A percentile compares a stretch with the other conserved stretches of the same genome.
These are phyloP conservation scores for Pseudogymnoascus sp. DNA, from an alignment of 2,329 filamentous ascomycete species.

Conservation along the genomic window DNA sequence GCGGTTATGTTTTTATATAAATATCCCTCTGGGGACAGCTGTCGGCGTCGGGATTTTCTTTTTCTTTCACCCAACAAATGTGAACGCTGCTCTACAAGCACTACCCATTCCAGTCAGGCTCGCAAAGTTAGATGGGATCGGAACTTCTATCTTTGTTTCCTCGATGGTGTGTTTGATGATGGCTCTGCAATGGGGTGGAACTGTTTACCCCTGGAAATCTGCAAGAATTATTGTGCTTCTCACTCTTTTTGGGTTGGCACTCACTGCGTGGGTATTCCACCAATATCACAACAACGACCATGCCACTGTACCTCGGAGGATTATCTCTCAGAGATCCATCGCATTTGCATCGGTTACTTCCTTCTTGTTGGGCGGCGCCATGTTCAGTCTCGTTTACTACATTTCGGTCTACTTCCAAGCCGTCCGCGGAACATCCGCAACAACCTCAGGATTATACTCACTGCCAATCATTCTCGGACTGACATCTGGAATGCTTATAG, in stretches of 20 bases:
- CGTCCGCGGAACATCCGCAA: slow-evolving; percentile 33
- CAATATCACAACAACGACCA: slow-evolving; percentile 29
- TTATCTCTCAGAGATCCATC: slow-evolving; percentile 31
- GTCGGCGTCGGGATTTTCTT: slow-evolving; percentile 31
- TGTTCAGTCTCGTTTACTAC: slow-evolving; percentile 31
- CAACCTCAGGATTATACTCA: slow-evolving; percentile 33
- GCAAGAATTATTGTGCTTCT: slow-evolving; percentile 30
- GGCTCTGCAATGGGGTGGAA: slow-evolving; percentile 34
- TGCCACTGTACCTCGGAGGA: slow-evolving; percentile 31
- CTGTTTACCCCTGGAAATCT: slow-evolving; percentile 35
- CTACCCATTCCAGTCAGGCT: slow-evolving; percentile 37
- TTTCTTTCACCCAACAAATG: slow-evolving; percentile 31
- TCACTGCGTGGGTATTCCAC: slow-evolving; percentile 4
- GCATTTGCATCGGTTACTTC: slow-evolving; percentile 26
- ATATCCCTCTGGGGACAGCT: slow-evolving; percentile 35
- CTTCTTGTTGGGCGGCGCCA: slow-evolving; percentile 28
- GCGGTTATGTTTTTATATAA: slow-evolving; percentile 30
- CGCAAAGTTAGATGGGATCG: slow-evolving; percentile 38
- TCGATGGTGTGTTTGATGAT: slow-evolving; percentile 30
- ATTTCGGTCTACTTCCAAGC: slow-evolving; percentile 41
- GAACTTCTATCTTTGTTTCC: slow-evolving; percentile 24
- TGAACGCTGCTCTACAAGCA: slow-evolving; percentile 30
- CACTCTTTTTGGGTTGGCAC: slow-evolving; percentile 21
- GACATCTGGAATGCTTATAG: slow-evolving; percentile 24
- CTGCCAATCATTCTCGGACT: slow-evolving; percentile 29